Percentiles rank a stretch among this genome's conserved stretches.
phyloP scores from a whole-genome alignment of 176 grass and related monocot species.

The Lolium rigidum region DNA sequence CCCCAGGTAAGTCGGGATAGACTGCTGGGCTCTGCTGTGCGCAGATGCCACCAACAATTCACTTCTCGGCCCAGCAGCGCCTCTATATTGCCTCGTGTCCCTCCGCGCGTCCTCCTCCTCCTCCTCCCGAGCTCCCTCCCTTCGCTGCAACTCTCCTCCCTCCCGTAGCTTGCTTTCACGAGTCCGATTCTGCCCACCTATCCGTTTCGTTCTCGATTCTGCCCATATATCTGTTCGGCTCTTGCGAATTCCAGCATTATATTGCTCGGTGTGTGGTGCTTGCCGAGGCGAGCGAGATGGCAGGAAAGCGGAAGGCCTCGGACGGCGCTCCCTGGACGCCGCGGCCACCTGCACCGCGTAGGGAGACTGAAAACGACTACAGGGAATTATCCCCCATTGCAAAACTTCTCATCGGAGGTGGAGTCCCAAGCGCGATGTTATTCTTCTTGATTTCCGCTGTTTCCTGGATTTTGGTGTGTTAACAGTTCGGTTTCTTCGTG shows the following conservation, averaged over 20 bases:
- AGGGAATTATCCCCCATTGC: not conserved
- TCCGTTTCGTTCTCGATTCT: no score
- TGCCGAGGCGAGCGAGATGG: not conserved
- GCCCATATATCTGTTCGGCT: not conserved
- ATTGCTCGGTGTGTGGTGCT: not conserved
- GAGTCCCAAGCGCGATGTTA: not conserved
- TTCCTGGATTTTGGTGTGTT: constrained; percentile 9
- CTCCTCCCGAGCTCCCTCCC: not conserved
- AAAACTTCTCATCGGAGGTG: not conserved
- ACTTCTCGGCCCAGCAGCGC: not conserved
- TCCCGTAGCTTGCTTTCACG: constrained; percentile 3
- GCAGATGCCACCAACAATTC: not conserved
- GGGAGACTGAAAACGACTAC: not conserved
- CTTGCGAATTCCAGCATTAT: no score
- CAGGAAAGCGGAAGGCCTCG: not conserved
- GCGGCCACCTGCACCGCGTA: not conserved
- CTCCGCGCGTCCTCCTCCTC: not conserved
- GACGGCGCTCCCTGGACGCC: not conserved
- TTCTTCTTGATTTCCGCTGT: not conserved
- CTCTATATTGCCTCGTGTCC: constrained; percentile 1
- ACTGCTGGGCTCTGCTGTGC: not conserved
- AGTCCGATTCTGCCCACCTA: not conserved
- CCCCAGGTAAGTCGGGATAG: not conserved
- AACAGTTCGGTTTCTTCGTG: not conserved
- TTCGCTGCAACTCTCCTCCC: not conserved